Conservation (phyloP, 2,329 filamentous ascomycete genomes). For the Lachnellula occidentalis region DNA sequence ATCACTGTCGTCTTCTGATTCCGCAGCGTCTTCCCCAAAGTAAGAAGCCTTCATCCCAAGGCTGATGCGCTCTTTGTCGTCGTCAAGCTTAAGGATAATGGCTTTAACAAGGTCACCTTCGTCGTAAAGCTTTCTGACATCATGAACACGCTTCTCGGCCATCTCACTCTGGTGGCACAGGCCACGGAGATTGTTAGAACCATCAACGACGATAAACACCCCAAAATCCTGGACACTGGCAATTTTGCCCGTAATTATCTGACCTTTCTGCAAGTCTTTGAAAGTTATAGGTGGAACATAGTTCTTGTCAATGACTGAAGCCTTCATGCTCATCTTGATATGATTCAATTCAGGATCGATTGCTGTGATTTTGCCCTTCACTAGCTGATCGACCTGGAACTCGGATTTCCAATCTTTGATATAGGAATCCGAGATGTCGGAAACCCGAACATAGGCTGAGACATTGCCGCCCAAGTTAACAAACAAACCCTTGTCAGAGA, state of each 20-base stretch:
- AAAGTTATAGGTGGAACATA: conserved; percentile 70
- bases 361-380: conserved; percentile 76
- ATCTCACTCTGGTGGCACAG: conserved; percentile 90
- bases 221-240: conserved; percentile 93
- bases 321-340: conserved; percentile 81
- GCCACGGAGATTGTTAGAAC: conserved; percentile 82
- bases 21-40: conserved; percentile 60
- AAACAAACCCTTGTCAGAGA: conserved; percentile 85
- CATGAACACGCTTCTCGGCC: conserved; percentile 74
- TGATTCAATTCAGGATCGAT: conserved; percentile 65
- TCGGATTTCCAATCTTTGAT: conserved; percentile 93
- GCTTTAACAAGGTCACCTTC: conserved; percentile 94
- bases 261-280: conserved; percentile 70
- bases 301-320: conserved; percentile 73
- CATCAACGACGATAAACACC: conserved; percentile 86
- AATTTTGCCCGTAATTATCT: conserved; percentile 82
- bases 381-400: conserved; percentile 83
- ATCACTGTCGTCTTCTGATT: conserved; percentile 41
- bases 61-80: conserved; percentile 70
- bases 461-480: conserved; percentile 76
- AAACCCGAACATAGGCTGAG: conserved; percentile 76
- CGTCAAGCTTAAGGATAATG: conserved; percentile 73
- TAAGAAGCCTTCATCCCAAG: conserved; percentile 92
- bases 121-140: conserved; percentile 84
- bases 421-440: conserved; percentile 83